Base-by-base conservation (phyloP, 2,329 filamentous ascomycete species). In the Fusarium tupiense region DNA sequence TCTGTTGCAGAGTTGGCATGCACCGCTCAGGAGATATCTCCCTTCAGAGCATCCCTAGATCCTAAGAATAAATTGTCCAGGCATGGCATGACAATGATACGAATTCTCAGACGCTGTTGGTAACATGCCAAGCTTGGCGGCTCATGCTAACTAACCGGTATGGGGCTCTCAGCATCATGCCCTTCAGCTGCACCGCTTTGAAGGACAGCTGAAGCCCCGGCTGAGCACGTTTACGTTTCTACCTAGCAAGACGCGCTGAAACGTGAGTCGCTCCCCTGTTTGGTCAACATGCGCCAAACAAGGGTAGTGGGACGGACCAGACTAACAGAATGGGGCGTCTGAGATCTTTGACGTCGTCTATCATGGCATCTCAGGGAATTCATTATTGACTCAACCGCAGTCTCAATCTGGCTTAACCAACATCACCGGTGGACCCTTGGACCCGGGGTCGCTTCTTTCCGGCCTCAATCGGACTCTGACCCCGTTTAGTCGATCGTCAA, bases 221-320 rank as follows among this genome's bases (percentile, higher is more conserved):
- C 69, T 41, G 57, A 69, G 67, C 67, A 74, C 65, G 65, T 73
- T 75, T 66, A 29, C 38, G 26, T 41, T 40, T 56, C 35, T 41
- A n/a, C 52, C 72, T 71, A 58, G 52, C 72, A 66, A 69, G 67
- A 66, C 75, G 77, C 76, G 76, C 77, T 79, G 77, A 78, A 78
- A 78, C 77, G 76, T 78, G 77, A 78, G 77, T 79, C 74, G 73
- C 74, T 76, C 71, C 75, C 77, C 67, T 78, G 77, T 71, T 59
- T 73, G 72, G 74, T 56, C 64, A 57, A 62, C 44, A 71, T 66
- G 73, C 77, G 50, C 66, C 73, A 64, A 60, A 60, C 61, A 65
- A 74, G 70, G 73, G 63, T 53, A 46, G 67, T 74, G 64, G 63
- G 58, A 61, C 68, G 33, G 43, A 38, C 35, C 52, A 59, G 60